Percentiles rank a stretch among this genome's conserved stretches.
Evolutionary conservation across 2,329 filamentous ascomycete genomes (phyloP).

Genomic region (Penicillium janthinellum): DNA sequence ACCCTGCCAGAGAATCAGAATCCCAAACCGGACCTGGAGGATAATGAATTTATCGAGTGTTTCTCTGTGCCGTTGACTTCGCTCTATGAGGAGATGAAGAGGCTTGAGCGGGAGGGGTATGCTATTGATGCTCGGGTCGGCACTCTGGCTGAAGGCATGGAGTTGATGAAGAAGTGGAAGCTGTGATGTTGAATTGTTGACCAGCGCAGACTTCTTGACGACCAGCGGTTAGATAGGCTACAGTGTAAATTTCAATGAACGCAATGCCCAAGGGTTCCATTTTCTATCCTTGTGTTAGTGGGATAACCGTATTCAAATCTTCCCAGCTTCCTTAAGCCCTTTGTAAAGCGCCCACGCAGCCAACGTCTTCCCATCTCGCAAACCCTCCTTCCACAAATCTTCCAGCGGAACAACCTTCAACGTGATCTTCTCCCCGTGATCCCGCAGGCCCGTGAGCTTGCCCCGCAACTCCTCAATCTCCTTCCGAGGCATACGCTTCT

Average conservation of each 20-base stretch:
- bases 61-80: constrained; percentile 67
- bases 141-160: constrained; percentile 75
- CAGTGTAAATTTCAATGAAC: background rate
- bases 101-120: constrained; percentile 69
- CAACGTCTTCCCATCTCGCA: constrained; percentile 59
- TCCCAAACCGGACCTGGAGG: constrained; percentile 70
- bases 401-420: constrained; percentile 56
- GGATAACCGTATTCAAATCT: constrained; percentile 33
- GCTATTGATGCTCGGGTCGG: constrained; percentile 79
- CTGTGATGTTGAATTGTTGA: constrained; percentile 9
- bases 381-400: constrained; percentile 57
- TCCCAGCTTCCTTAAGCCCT: constrained; percentile 52
- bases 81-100: constrained; percentile 68
- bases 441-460: constrained; percentile 56
- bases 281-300: background rate
- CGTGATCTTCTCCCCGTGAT: constrained; percentile 62
- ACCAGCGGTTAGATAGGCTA: background rate
- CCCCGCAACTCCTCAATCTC: constrained; percentile 55
- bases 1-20: constrained; percentile 68
- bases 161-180: constrained; percentile 61
- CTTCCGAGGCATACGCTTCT: constrained; percentile 53
- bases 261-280: background rate
- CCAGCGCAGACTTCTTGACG: background rate
- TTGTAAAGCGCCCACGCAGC: constrained; percentile 59
- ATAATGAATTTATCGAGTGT: constrained; percentile 80